These are phyloP conservation scores for Phycomyces nitens DNA, from an alignment of 192 early-diverging fungal genomes.

Conservation along the genomic window DNA sequence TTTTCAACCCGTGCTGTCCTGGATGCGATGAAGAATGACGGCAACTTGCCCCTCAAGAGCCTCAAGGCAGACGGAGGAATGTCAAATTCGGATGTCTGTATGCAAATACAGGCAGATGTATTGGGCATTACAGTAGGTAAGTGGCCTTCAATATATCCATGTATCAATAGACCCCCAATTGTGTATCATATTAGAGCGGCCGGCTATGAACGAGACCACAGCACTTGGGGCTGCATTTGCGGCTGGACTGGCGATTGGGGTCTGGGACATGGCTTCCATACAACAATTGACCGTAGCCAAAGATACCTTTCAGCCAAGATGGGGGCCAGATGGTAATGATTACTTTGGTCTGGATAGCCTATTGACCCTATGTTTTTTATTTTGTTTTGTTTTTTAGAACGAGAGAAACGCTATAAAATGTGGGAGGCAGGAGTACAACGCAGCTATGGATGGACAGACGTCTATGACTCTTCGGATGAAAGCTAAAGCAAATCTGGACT, in stretches of 20 bases:
- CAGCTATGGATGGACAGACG: conserved; percentile 31
- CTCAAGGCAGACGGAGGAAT: conserved; percentile 91
- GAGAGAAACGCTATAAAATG: conserved; percentile 16
- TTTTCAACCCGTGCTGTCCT: conserved; percentile 87
- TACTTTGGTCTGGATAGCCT: background rate
- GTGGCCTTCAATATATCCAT: background rate
- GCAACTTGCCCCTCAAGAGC: conserved; percentile 58
- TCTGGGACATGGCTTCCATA: conserved; percentile 25
- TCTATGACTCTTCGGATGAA: conserved; percentile 5
- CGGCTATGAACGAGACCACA: conserved; percentile 89
- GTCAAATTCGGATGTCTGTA: conserved; percentile 83
- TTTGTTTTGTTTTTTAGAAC: conserved; percentile 6
- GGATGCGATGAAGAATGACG: conserved; percentile 86
- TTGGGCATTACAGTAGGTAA: conserved; percentile 70
- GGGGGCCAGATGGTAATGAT: conserved; percentile 14
- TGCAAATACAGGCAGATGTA: conserved; percentile 93
- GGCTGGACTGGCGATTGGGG: conserved; percentile 28
- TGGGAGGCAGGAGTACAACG: conserved; percentile 30
- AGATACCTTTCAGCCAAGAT: conserved; percentile 23
- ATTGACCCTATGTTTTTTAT: background rate
- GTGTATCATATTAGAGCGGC: conserved; percentile 47
- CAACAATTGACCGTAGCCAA: conserved; percentile 10
- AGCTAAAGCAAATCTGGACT: background rate
- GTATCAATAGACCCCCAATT: background rate
- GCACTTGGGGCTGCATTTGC: conserved; percentile 89